Conservation (phyloP, 2,329 filamentous ascomycete species). For the Aspergillus sp. region DNA sequence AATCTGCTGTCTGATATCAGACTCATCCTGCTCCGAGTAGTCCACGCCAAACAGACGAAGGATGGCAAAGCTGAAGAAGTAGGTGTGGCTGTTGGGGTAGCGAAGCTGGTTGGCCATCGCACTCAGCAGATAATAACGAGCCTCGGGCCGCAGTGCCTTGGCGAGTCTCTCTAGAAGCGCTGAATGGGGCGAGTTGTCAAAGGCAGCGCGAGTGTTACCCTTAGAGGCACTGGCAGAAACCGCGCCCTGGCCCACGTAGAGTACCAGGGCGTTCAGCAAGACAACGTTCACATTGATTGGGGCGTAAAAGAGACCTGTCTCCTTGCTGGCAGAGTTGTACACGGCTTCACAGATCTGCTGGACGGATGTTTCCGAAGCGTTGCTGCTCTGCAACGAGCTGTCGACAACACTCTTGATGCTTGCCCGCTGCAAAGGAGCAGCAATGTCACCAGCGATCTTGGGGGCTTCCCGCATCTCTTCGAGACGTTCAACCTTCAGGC, state of each 20-base stretch:
- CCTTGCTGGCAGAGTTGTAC: conserved; percentile 53
- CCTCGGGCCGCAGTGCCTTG: conserved; percentile 69
- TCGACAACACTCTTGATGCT: conserved; percentile 54
- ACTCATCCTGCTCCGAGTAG: conserved; percentile 63
- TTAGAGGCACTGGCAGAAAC: conserved; percentile 56
- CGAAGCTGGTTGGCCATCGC: conserved; percentile 89
- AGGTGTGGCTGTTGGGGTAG: conserved; percentile 82
- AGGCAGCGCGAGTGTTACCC: conserved; percentile 53
- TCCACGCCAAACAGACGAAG: conserved; percentile 81
- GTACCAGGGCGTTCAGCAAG: conserved; percentile 75
- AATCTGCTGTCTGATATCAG: conserved; percentile 83
- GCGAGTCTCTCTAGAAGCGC: conserved; percentile 71
- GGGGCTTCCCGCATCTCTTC: conserved; percentile 70
- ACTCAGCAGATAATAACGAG: conserved; percentile 76
- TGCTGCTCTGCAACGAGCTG: conserved; percentile 49
- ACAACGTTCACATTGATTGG: conserved; percentile 64
- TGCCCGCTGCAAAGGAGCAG: conserved; percentile 41
- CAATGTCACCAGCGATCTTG: conserved; percentile 59
- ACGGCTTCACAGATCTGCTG: conserved; percentile 73
- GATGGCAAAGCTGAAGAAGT: conserved; percentile 84
- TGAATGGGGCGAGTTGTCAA: conserved; percentile 64
- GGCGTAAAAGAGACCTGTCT: conserved; percentile 62
- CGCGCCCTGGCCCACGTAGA: conserved; percentile 73
- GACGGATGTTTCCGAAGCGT: conserved; percentile 63
- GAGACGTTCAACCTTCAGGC: conserved; percentile 70